Conservation (phyloP, 2,329 filamentous ascomycete species). For the Penicillium sp. region DNA sequence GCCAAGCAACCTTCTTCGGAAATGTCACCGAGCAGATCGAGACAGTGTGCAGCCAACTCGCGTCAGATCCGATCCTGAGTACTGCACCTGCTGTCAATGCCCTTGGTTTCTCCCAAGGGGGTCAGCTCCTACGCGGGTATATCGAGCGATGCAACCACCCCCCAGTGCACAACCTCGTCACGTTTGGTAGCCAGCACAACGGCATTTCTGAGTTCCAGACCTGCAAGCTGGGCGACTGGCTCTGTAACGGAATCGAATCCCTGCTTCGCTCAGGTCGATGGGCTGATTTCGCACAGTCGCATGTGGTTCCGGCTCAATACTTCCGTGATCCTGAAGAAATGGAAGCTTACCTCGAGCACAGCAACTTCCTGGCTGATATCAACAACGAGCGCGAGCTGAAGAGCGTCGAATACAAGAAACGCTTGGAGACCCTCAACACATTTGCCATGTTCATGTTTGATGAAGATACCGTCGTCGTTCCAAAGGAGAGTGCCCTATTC, state of each 20-base stretch:
- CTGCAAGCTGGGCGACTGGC: slow-evolving; percentile 69
- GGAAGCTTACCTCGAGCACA: slow-evolving; percentile 71
- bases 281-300: slow-evolving; percentile 71
- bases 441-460: slow-evolving; percentile 90
- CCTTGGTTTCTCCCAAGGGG: slow-evolving; percentile 91
- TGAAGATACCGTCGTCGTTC: slow-evolving; percentile 80
- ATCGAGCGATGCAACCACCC: slow-evolving; percentile 81
- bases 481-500: slow-evolving; percentile 90
- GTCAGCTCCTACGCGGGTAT: slow-evolving; percentile 90
- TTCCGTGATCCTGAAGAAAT: slow-evolving; percentile 71
- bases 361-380: slow-evolving; percentile 89
- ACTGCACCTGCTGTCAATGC: slow-evolving; percentile 83
- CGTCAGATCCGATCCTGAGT: slow-evolving; percentile 72
- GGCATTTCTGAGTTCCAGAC: slow-evolving; percentile 80
- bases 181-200: slow-evolving; percentile 88
- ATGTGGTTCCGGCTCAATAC: slow-evolving; percentile 91
- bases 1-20: slow-evolving; percentile 82
- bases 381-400: slow-evolving; percentile 84
- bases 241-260: slow-evolving; percentile 77
- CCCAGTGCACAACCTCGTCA: slow-evolving; percentile 74
- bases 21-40: slow-evolving; percentile 78
- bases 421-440: slow-evolving; percentile 67
- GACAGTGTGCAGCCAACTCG: slow-evolving; percentile 73
- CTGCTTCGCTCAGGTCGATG: slow-evolving; percentile 79
- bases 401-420: slow-evolving; percentile 70